Base-by-base conservation (phyloP, 2,329 filamentous ascomycete species). In the Pseudocercospora musae region DNA sequence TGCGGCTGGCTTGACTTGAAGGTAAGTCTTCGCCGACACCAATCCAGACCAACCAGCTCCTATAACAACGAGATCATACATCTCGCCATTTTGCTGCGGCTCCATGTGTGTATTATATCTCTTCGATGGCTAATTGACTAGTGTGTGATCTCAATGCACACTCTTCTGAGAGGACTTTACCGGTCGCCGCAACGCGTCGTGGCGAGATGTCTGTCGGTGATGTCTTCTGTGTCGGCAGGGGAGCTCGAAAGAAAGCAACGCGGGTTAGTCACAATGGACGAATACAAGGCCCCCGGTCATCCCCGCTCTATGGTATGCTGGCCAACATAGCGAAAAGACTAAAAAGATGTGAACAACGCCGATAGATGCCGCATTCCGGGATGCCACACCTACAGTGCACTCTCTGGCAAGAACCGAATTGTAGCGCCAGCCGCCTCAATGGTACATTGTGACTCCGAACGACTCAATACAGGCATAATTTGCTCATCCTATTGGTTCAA, bases 11-110 rank as follows among this genome's bases (percentile, higher is more conserved):
- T 46, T n/a, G 13, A 42, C 42, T 15, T 57, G 54, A 5, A 57
- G 25, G 37, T 25, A 57, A 13, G 37, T 46, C 37, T 57, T 57
- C n/a, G 54, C 54, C 20, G 18, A 31, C 7, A 21, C 23, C 11
- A 57, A 29, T 29, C 54, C 54, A 21, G 27, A 44, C 54, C 54
- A 57, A 15, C 54, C 54, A 23, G 54, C 54, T 46, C 54, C 37
- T 25, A 57, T 27, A 11, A 57, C 54, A 44, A 57, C 37, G 2
- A 57, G 20, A 23, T 21, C 53, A 13, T 57, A 10, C n/a, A 57
- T 53, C 27, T 57, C 29, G 15, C 6, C 13, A 7, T 4, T 37
- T n/a, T 15, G 33, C 33, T 37, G 33, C 15, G 15, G 33, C 33
- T 37, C 33, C 33, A 37, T 37, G 33, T n/a, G 33, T n/a, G 33